phyloP scores from a whole-genome alignment of 1,139 yeast genomes.

The Debaryomyces sp. region DNA sequence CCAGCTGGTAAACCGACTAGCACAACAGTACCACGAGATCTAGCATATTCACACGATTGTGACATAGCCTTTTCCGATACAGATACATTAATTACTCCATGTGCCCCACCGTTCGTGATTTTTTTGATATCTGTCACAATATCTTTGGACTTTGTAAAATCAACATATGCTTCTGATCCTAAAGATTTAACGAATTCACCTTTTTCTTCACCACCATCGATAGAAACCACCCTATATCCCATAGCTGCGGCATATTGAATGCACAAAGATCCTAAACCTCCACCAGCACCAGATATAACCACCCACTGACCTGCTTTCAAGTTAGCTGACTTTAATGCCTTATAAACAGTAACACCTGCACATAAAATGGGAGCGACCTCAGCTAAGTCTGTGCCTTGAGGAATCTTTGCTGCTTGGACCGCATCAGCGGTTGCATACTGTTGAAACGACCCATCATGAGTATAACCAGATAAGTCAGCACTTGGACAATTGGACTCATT shows the following conservation, averaged over 20 bases:
- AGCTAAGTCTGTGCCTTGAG: conserved; percentile 71
- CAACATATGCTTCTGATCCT: conserved; percentile 72
- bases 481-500: conserved; percentile 67
- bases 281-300: conserved; percentile 77
- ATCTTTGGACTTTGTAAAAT: conserved; percentile 61
- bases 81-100: conserved; percentile 74
- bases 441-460: conserved; percentile 81
- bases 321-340: conserved; percentile 72
- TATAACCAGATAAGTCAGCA: conserved; percentile 75
- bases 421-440: conserved; percentile 85
- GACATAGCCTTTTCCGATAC: conserved; percentile 69
- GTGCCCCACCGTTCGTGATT: conserved; percentile 78
- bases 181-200: conserved; percentile 54
- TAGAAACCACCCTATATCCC: conserved; percentile 75
- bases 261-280: conserved; percentile 78
- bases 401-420: conserved; percentile 79
- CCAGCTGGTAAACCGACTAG: conserved; percentile 77
- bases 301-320: conserved; percentile 73
- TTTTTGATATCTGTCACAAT: conserved; percentile 55
- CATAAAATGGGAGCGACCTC: conserved; percentile 76
- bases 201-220: conserved; percentile 71
- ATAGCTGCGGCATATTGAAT: conserved; percentile 74
- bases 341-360: conserved; percentile 82
- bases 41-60: conserved; percentile 64
- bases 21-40: conserved; percentile 72